Evolutionary conservation across 2,329 filamentous ascomycete species (phyloP).

Genomic region (Pseudocercospora macadamiae): DNA sequence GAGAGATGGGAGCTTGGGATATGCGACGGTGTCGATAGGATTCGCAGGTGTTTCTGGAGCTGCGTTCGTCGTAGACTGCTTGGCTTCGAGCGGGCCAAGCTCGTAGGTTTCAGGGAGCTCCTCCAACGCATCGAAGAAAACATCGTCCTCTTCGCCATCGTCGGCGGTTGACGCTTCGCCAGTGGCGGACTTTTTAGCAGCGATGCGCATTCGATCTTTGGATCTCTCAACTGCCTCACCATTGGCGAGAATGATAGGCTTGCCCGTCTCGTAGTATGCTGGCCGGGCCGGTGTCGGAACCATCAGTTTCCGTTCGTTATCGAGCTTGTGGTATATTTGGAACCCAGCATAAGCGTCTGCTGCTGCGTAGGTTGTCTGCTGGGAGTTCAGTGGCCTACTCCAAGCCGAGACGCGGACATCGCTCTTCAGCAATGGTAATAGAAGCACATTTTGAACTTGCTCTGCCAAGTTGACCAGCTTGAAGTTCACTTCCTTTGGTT

Average conservation of each 20-base stretch:
- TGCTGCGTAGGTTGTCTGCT: constrained; percentile 75
- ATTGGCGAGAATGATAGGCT: constrained; percentile 63
- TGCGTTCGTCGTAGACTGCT: neutral
- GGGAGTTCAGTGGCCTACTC: constrained; percentile 62
- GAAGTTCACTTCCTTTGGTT: constrained; percentile 65
- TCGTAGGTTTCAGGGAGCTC: constrained; percentile 26
- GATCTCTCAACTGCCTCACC: constrained; percentile 35
- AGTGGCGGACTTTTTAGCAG: constrained; percentile 19
- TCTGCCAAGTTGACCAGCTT: constrained; percentile 65
- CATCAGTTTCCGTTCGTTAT: constrained; percentile 67
- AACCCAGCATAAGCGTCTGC: constrained; percentile 81
- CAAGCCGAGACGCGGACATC: constrained; percentile 76
- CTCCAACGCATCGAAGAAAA: constrained; percentile 39
- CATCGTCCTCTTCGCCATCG: constrained; percentile 39
- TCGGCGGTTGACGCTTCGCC: constrained; percentile 20
- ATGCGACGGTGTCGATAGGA: neutral
- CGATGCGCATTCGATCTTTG: constrained; percentile 5
- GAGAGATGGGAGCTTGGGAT: neutral
- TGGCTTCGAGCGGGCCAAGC: constrained; percentile 4
- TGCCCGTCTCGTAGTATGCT: constrained; percentile 65
- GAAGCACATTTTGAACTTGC: constrained; percentile 72
- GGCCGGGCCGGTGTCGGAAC: constrained; percentile 73
- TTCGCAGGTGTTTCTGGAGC: neutral
- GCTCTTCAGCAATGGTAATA: constrained; percentile 76
- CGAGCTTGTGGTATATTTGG: constrained; percentile 72